phyloP scores from a whole-genome alignment of 2,329 filamentous ascomycete species.

The Gnomoniopsis smithogilvyi region DNA sequence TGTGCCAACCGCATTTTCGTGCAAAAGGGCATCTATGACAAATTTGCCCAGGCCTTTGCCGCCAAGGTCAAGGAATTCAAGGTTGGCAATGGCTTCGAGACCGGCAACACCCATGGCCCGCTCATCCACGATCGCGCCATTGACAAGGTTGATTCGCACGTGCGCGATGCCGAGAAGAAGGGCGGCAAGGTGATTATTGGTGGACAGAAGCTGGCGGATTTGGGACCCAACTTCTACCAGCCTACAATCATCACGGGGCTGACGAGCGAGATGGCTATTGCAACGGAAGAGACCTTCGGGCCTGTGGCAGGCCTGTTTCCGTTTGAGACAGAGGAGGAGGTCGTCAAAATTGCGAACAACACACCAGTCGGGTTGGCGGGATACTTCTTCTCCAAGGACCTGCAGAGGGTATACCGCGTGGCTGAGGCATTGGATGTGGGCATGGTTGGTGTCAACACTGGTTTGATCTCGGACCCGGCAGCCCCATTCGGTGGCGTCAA shows the following conservation, averaged over 20 bases:
- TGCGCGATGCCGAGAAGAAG: constrained; percentile 73
- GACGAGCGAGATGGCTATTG: constrained; percentile 80
- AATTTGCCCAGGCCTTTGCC: constrained; percentile 66
- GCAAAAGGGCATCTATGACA: constrained; percentile 73
- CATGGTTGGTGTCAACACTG: constrained; percentile 84
- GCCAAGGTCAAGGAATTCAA: constrained; percentile 72
- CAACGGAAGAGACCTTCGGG: constrained; percentile 90
- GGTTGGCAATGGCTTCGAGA: constrained; percentile 70
- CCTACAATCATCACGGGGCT: constrained; percentile 87
- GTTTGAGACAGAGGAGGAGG: constrained; percentile 86
- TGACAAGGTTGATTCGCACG: constrained; percentile 74
- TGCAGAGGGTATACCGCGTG: constrained; percentile 58
- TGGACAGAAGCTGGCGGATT: constrained; percentile 68
- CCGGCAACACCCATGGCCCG: constrained; percentile 73
- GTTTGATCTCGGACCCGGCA: constrained; percentile 57
- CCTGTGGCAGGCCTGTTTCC: constrained; percentile 87
- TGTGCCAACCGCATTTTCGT: constrained; percentile 83
- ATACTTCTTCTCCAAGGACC: constrained; percentile 79
- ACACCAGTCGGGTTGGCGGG: constrained; percentile 86
- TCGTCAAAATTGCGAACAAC: constrained; percentile 76
- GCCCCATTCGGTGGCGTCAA: constrained; percentile 77
- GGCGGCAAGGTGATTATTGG: constrained; percentile 74
- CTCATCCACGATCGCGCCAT: constrained; percentile 83
- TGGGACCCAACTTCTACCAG: constrained; percentile 84
- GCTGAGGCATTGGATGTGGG: constrained; percentile 74